phyloP scores from a whole-genome alignment of 2,329 filamentous ascomycete genomes.

The Ophiobolus disseminans region DNA sequence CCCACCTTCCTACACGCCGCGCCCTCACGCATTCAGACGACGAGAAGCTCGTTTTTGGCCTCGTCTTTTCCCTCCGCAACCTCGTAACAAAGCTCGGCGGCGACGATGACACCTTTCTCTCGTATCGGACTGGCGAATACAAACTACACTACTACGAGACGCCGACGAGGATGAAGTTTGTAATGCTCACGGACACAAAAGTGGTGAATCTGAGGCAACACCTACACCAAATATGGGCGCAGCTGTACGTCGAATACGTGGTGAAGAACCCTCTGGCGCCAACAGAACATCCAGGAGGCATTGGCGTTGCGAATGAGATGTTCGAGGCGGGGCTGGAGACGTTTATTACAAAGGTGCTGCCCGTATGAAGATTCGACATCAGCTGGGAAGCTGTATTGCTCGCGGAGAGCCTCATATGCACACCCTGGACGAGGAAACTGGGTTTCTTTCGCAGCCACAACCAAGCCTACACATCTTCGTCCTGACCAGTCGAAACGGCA shows the following conservation, averaged over 20 bases:
- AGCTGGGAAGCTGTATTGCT: no score
- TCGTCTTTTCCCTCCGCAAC: slow-evolving; percentile 93
- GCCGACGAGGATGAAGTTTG: slow-evolving; percentile 91
- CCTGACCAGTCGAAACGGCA: no score
- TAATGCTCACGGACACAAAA: slow-evolving; percentile 91
- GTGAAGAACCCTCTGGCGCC: slow-evolving; percentile 71
- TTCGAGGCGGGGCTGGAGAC: slow-evolving; percentile 74
- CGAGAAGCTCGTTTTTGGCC: slow-evolving; percentile 96
- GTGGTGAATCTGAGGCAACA: slow-evolving; percentile 92
- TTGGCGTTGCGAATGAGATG: slow-evolving; percentile 70
- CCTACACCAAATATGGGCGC: slow-evolving; percentile 97
- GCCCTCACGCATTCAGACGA: slow-evolving; percentile 73
- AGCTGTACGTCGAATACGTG: slow-evolving; percentile 93
- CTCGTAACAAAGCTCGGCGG: slow-evolving; percentile 96
- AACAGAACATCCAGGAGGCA: slow-evolving; percentile 65
- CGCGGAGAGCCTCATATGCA: no score
- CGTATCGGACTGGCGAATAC: slow-evolving; percentile 91
- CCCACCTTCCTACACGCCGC: slow-evolving; percentile 43
- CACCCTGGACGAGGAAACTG: neutral
- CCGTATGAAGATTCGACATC: slow-evolving; percentile 32
- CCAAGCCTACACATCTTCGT: no score
- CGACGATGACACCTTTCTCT: slow-evolving; percentile 89
- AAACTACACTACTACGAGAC: slow-evolving; percentile 99
- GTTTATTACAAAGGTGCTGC: slow-evolving; percentile 66
- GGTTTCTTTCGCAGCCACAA: neutral